phyloP scores from a whole-genome alignment of 306 rosid species.

The Rubus idaeus region DNA sequence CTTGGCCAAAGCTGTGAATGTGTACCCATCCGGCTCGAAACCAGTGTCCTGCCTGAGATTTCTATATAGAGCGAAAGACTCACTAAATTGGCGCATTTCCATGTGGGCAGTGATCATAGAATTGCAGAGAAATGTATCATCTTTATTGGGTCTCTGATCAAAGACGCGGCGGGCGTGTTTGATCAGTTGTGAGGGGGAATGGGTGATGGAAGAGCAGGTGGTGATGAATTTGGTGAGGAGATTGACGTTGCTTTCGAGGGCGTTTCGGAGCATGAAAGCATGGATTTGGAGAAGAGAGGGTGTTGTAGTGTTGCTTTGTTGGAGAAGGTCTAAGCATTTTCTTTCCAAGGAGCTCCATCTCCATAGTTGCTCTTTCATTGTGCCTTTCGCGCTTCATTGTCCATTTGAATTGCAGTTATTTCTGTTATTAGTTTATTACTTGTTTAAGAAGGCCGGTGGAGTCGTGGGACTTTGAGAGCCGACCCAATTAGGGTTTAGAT shows the following conservation, averaged over 20 bases:
- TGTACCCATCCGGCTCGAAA: slow-evolving; percentile 41
- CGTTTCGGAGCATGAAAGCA: slow-evolving; percentile 59
- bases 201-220: slow-evolving; percentile 37
- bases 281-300: slow-evolving; percentile 57
- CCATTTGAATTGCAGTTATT: not conserved
- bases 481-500: too few relatives aligned
- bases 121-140: slow-evolving; percentile 56
- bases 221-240: slow-evolving; percentile 67
- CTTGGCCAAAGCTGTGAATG: slow-evolving; percentile 50
- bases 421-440: not conserved
- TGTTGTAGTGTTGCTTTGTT: slow-evolving; percentile 22
- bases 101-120: slow-evolving; percentile 48
- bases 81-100: slow-evolving; percentile 30
- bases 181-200: slow-evolving; percentile 13
- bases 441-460: too few relatives aligned
- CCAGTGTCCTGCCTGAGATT: slow-evolving; percentile 34
- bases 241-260: slow-evolving; percentile 54
- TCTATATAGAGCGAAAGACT: slow-evolving; percentile 46
- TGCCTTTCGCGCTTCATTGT: not conserved
- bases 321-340: slow-evolving; percentile 59
- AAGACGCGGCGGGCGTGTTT: slow-evolving; percentile 57
- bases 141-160: slow-evolving; percentile 32
- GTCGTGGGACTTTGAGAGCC: too few relatives aligned
- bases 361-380: slow-evolving; percentile 43
- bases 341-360: slow-evolving; percentile 57